Conservation (phyloP, 2,329 filamentous ascomycete species). For the Colletotrichum tamarilloi region DNA sequence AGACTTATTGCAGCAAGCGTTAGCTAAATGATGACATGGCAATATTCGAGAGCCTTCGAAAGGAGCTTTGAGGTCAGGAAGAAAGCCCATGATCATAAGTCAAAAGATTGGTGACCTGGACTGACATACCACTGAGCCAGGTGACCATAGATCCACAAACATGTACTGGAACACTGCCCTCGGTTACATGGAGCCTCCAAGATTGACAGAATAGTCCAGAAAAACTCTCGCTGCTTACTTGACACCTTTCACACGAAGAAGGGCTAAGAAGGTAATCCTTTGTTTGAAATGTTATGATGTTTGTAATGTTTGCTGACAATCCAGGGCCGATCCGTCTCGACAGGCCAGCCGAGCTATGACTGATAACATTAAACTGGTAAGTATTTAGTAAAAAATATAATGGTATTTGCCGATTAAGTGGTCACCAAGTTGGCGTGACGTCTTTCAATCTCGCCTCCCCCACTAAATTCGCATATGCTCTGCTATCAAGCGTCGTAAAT, state of each 20-base stretch:
- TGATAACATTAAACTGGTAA: constrained; percentile 29
- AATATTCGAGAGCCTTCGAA: background rate
- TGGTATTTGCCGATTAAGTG: background rate
- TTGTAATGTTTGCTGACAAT: background rate
- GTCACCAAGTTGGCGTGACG: background rate
- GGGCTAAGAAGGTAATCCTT: background rate
- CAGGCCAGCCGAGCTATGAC: background rate
- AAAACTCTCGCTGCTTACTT: background rate
- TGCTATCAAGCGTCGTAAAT: constrained; percentile 12
- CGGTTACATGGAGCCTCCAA: no score
- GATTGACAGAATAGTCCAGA: background rate
- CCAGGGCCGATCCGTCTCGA: background rate
- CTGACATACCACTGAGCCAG: background rate
- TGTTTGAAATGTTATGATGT: background rate
- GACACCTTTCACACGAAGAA: background rate
- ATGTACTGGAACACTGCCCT: background rate
- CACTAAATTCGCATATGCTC: constrained; percentile 13
- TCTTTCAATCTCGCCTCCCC: background rate
- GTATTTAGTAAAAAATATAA: constrained; percentile 9
- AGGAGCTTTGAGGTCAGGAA: background rate
- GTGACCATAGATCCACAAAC: background rate
- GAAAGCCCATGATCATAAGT: background rate
- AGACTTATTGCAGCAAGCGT: background rate
- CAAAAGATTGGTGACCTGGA: background rate
- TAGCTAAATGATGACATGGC: background rate